phyloP scores from a whole-genome alignment of 179 eudicot genomes.

The Vitellaria paradoxa region DNA sequence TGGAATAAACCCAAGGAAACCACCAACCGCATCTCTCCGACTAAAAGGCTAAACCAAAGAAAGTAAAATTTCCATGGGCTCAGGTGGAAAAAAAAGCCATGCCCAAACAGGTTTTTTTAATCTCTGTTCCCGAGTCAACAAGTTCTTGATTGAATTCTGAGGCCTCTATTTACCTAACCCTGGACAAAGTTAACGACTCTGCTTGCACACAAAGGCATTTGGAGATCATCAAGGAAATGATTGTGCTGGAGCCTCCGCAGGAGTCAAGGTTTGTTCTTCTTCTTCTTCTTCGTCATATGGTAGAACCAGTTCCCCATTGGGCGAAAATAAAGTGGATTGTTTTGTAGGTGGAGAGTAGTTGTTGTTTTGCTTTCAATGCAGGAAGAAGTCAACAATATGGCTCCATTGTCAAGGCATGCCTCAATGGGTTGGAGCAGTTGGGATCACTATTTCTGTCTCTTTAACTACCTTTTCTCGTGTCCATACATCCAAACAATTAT shows the following conservation, averaged over 20 bases:
- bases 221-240: constrained; percentile 14
- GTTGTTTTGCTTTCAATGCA: constrained; percentile 18
- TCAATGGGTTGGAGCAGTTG: constrained; percentile 37
- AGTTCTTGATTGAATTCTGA: constrained; percentile 2
- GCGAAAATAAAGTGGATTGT: not conserved
- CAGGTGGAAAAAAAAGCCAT: not conserved
- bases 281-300: not conserved
- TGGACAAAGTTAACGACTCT: not conserved
- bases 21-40: constrained; percentile 4
- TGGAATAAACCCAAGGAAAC: not conserved
- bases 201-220: not conserved
- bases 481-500: constrained; percentile 3
- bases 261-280: not conserved
- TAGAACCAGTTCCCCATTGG: not conserved
- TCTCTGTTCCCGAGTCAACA: not conserved
- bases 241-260: not conserved
- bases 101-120: not conserved
- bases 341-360: constrained; percentile 34
- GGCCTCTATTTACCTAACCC: not conserved
- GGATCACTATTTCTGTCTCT: constrained; percentile 15
- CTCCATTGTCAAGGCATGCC: constrained; percentile 25
- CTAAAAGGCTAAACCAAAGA: not conserved
- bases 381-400: constrained; percentile 19
- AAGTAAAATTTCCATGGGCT: not conserved
- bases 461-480: constrained; percentile 13